These are phyloP conservation scores for Septoria petroselini DNA, from an alignment of 2,329 filamentous ascomycete genomes.

Conservation along the genomic window DNA sequence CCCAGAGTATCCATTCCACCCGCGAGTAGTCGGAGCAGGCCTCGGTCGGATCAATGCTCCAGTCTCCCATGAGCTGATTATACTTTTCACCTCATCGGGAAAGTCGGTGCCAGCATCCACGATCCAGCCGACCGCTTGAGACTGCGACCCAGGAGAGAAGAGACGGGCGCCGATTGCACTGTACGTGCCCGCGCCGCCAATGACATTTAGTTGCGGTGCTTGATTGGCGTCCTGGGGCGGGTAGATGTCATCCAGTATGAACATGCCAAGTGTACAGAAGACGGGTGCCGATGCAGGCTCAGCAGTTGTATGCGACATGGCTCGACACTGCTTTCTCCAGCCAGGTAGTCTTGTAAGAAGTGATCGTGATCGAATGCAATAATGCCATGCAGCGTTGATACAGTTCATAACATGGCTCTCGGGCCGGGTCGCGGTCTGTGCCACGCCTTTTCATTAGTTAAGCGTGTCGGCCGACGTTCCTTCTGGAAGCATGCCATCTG, in stretches of 20 bases:
- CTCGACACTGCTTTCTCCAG: too few relatives aligned
- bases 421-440: conserved; percentile 8
- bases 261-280: conserved; percentile 62
- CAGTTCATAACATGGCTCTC: too few relatives aligned
- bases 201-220: conserved; percentile 63
- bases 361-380: too few relatives aligned
- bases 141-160: conserved; percentile 71
- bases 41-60: conserved; percentile 62
- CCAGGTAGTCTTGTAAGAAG: too few relatives aligned
- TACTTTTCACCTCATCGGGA: conserved; percentile 60
- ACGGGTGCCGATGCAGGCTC: conserved; percentile 32
- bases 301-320: background rate
- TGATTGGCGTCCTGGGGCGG: conserved; percentile 63
- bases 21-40: conserved; percentile 77
- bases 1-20: conserved; percentile 85
- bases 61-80: conserved; percentile 73
- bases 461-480: background rate
- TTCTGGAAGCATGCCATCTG: conserved; percentile 1
- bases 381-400: too few relatives aligned
- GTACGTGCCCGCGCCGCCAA: conserved; percentile 88
- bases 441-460: too few relatives aligned
- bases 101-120: conserved; percentile 89
- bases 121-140: conserved; percentile 77
- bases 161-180: conserved; percentile 84
- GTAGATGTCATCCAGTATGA: conserved; percentile 82